Base-by-base conservation (phyloP, 768 basidiomycete genomes). In the Multifurca ochricompacta region DNA sequence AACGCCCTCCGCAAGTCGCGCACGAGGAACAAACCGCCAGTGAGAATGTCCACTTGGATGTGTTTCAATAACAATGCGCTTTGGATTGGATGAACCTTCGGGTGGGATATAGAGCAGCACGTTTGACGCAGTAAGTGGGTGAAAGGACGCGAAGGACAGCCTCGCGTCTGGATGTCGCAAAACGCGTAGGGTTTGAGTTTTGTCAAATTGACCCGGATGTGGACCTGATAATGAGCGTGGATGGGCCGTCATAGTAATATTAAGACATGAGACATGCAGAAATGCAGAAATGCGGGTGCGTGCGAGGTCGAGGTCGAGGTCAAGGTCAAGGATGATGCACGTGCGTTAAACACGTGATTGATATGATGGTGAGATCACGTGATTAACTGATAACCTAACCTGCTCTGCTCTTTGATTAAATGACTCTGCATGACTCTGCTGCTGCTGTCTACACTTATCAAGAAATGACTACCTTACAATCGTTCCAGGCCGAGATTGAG, bases 21-120 rank as follows among this genome's bases (percentile, higher is more conserved):
- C 86, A 45, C 74, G 78, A 31, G 88, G 88, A 16, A 91, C 85
- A 67, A 85, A 90, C 40, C 88, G 76, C 88, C 87, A 91, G 54
- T 74, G 71, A 14, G 79, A 79, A n/a, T 71, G 74, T 0, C 63
- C 62, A 18, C 56, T 58, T 4, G 79, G 72, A 4, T 74, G 70
- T 7, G 74, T 80, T 69, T 91, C 88, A 31, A 90, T 73, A 2
- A 90, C 85, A 62, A 91, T 73, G 48, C 88, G 85, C 66, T 82
- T 85, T 1, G 83, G 79, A 74, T 70, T 10, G 74, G 63, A 23
- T 71, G 76, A 45, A 75, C 70, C 45, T 70, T 77, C 30, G 65
- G 71, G 18, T 72, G 51, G 31, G 30, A 27, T 21, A 36, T 30
- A n/a, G 25, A 30, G 42, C 14, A 41, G 56, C 13, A 41, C 44